phyloP scores from a whole-genome alignment of 2,329 filamentous ascomycete genomes.

The Metarhizium anisopliae region DNA sequence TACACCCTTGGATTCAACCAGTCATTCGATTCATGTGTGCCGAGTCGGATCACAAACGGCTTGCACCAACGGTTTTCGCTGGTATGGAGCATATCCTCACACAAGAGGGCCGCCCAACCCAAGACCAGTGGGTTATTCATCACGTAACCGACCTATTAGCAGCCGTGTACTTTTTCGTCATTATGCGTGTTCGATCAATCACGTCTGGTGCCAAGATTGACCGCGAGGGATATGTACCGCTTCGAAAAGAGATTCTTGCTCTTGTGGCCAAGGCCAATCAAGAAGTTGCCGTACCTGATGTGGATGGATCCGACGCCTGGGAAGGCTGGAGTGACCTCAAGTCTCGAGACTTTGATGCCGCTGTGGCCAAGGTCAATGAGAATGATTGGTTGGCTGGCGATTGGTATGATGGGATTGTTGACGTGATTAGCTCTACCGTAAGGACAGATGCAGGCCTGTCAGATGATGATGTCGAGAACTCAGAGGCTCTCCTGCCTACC shows the following conservation, averaged over 20 bases:
- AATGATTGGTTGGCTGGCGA: slow-evolving; percentile 50
- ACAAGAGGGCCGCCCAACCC: slow-evolving; percentile 32
- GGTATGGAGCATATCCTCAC: slow-evolving; percentile 53
- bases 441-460: slow-evolving; percentile 25
- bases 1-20: slow-evolving; percentile 61
- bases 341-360: slow-evolving; percentile 49
- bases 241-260: slow-evolving; percentile 36
- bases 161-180: slow-evolving; percentile 52
- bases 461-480: slow-evolving; percentile 22
- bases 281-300: slow-evolving; percentile 26
- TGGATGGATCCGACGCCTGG: slow-evolving; percentile 42
- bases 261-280: slow-evolving; percentile 32
- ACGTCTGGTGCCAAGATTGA: slow-evolving; percentile 29
- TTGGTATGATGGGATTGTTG: slow-evolving; percentile 53
- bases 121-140: slow-evolving; percentile 39
- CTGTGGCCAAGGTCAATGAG: slow-evolving; percentile 49
- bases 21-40: slow-evolving; percentile 56
- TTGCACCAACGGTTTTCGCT: slow-evolving; percentile 65
- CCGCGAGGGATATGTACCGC: slow-evolving; percentile 33
- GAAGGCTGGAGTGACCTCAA: slow-evolving; percentile 41
- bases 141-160: slow-evolving; percentile 48
- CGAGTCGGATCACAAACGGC: slow-evolving; percentile 47
- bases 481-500: slow-evolving; percentile 27
- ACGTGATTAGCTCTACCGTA: slow-evolving; percentile 33
- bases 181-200: slow-evolving; percentile 37